These are phyloP conservation scores for Aquilaria sinensis DNA, from an alignment of 345 rosid species.

Conservation along the genomic window DNA sequence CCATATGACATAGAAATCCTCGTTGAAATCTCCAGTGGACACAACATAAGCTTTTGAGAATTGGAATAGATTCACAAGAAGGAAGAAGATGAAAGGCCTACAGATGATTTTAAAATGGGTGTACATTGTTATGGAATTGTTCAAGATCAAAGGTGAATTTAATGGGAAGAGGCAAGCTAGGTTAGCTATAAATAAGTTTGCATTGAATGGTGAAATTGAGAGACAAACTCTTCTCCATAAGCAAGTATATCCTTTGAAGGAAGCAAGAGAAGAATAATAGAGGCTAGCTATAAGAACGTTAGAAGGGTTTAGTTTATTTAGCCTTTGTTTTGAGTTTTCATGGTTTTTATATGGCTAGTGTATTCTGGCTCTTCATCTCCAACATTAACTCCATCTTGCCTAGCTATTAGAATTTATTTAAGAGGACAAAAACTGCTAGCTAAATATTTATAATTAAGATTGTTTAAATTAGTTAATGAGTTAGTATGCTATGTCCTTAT, in stretches of 20 bases:
- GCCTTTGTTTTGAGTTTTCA: not conserved
- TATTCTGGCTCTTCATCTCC: no score
- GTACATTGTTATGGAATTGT: not conserved
- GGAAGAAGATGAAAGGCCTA: constrained; percentile 9
- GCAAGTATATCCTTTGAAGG: constrained; percentile 30
- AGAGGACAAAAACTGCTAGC: no score
- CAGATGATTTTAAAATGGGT: no score
- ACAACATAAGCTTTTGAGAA: constrained; percentile 43
- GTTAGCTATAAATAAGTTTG: constrained; percentile 1
- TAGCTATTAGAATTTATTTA: no score
- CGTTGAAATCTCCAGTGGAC: constrained; percentile 54
- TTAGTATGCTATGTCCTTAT: not conserved
- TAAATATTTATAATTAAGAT: not conserved
- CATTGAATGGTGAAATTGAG: not conserved
- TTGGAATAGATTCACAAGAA: constrained; percentile 23
- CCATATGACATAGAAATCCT: constrained; percentile 73
- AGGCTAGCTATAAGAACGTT: constrained; percentile 6
- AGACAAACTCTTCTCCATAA: constrained; percentile 16
- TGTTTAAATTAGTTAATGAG: not conserved
- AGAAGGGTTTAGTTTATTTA: not conserved
- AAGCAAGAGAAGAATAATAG: constrained; percentile 30
- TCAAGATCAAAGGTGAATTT: constrained; percentile 16
- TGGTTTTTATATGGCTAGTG: no score
- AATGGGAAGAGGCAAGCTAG: not conserved
- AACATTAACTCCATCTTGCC: no score